These are phyloP conservation scores for Coniosporium tulheliwenetii DNA, from an alignment of 2,329 filamentous ascomycete genomes.

Conservation along the genomic window DNA sequence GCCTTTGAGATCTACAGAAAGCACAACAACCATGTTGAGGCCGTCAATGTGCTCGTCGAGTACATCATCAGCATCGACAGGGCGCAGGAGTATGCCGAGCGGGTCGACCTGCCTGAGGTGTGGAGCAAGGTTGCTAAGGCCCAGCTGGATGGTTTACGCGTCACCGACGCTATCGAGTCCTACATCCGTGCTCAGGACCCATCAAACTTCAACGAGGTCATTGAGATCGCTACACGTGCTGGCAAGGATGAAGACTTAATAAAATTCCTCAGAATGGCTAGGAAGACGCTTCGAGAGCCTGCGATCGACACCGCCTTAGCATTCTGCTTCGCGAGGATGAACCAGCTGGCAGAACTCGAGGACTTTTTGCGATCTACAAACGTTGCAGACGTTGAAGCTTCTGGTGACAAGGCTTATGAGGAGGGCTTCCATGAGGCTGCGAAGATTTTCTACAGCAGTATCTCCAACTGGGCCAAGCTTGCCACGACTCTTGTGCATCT, in stretches of 20 bases:
- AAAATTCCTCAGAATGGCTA: constrained; percentile 92
- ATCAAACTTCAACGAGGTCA: constrained; percentile 87
- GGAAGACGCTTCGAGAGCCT: constrained; percentile 89
- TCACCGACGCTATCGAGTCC: constrained; percentile 85
- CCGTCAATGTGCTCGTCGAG: constrained; percentile 84
- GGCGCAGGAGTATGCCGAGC: constrained; percentile 87
- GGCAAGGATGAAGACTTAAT: constrained; percentile 97
- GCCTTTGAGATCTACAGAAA: constrained; percentile 99
- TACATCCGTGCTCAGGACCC: constrained; percentile 93
- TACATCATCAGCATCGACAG: constrained; percentile 96
- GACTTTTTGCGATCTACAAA: constrained; percentile 90
- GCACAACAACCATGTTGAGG: constrained; percentile 72
- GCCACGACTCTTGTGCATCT: constrained; percentile 96
- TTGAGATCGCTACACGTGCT: constrained; percentile 85
- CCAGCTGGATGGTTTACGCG: constrained; percentile 85
- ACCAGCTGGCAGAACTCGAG: constrained; percentile 84
- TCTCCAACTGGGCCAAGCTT: constrained; percentile 99
- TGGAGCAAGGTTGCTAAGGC: constrained; percentile 99
- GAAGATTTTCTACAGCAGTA: constrained; percentile 97
- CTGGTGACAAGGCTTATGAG: constrained; percentile 92
- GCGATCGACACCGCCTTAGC: constrained; percentile 86
- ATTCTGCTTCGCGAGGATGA: constrained; percentile 82
- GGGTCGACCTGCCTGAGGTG: constrained; percentile 83
- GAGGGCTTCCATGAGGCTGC: constrained; percentile 91
- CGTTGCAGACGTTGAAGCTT: constrained; percentile 89